Conservation (phyloP, 352 stramenopile genomes). For the Phytophthora niederhauseri region DNA sequence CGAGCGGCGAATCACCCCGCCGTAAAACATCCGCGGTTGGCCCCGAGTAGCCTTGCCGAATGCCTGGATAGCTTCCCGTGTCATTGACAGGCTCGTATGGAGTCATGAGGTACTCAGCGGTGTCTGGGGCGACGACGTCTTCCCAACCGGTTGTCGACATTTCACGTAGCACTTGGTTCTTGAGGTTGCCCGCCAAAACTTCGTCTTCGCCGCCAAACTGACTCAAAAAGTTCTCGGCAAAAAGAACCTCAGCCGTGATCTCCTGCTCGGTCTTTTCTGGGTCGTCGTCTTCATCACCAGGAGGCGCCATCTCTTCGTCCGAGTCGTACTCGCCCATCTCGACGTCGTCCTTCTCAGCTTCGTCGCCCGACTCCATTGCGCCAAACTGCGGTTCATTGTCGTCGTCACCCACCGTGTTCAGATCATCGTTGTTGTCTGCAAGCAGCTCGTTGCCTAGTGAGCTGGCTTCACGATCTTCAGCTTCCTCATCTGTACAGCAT, state of each 20-base stretch:
- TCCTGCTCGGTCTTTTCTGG: neutral
- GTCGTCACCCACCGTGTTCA: slow-evolving; percentile 3
- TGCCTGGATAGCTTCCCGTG: neutral
- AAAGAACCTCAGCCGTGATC: slow-evolving; percentile 4
- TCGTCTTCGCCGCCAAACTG: slow-evolving; percentile 20
- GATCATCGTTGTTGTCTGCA: slow-evolving; percentile 5
- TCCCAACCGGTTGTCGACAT: slow-evolving; percentile 16
- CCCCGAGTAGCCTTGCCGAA: slow-evolving; percentile 7
- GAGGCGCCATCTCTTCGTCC: neutral
- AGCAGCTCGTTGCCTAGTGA: neutral
- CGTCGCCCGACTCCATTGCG: slow-evolving; percentile 18
- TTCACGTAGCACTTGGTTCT: slow-evolving; percentile 4
- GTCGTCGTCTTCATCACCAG: neutral
- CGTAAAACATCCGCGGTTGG: slow-evolving; percentile 4
- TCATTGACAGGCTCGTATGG: slow-evolving; percentile 16
- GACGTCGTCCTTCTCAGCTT: slow-evolving; percentile 19
- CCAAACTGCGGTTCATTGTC: neutral
- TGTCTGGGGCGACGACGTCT: slow-evolving; percentile 14
- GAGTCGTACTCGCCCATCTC: neutral
- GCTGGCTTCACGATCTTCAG: too few species aligned
- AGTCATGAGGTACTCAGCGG: neutral
- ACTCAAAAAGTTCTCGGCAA: slow-evolving; percentile 14
- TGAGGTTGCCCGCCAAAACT: slow-evolving; percentile 24
- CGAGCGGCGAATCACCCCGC: slow-evolving; percentile 8
- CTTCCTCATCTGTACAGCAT: neutral